phyloP scores from a whole-genome alignment of 306 rosid species.

The Betula pendula region DNA sequence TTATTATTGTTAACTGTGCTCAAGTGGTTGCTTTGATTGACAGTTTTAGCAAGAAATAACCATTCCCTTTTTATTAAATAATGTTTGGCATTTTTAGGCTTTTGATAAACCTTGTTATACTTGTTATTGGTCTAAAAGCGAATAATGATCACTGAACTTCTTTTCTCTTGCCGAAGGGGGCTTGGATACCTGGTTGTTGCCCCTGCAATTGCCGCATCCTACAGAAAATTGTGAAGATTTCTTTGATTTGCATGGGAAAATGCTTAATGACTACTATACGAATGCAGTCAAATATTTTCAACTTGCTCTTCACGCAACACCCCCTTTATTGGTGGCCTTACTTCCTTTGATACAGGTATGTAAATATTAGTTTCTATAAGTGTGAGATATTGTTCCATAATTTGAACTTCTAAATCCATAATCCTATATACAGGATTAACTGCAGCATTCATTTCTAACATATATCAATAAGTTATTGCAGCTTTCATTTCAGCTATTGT shows the following conservation, averaged over 20 bases:
- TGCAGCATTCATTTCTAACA: neutral
- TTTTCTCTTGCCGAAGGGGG: constrained; percentile 50
- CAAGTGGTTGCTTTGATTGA: neutral
- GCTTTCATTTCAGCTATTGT: neutral
- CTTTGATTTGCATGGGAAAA: constrained; percentile 30
- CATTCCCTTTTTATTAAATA: constrained; percentile 11
- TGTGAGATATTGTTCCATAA: neutral
- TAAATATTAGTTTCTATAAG: constrained; percentile 21
- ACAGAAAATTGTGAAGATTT: constrained; percentile 41
- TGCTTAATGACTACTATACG: constrained; percentile 48
- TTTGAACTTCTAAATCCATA: neutral
- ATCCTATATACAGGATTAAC: neutral
- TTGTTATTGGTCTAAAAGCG: neutral
- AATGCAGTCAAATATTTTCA: constrained; percentile 58
- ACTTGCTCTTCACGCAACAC: constrained; percentile 51
- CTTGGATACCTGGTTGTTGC: constrained; percentile 64
- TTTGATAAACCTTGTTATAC: neutral
- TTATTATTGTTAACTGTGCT: neutral
- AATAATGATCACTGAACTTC: constrained; percentile 20
- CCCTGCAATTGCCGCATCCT: constrained; percentile 55
- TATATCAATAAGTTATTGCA: neutral
- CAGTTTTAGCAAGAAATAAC: constrained; percentile 6
- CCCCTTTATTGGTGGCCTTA: constrained; percentile 54
- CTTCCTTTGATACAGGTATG: constrained; percentile 80
- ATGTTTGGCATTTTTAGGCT: constrained; percentile 15